phyloP scores from a whole-genome alignment of 768 basidiomycete species.

The Mycena indigotica region DNA sequence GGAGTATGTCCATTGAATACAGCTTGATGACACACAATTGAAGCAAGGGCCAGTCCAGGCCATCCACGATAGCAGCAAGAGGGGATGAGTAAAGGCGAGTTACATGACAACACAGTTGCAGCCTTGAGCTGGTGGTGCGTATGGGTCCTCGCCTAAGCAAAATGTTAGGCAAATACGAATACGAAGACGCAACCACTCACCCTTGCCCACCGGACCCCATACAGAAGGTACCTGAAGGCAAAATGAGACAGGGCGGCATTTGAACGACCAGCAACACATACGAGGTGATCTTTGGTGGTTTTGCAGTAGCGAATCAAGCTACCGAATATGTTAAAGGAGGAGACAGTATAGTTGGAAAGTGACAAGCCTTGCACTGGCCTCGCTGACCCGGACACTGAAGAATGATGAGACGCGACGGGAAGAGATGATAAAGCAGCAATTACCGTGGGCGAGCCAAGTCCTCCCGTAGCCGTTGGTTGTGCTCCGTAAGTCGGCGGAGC shows the following conservation, averaged over 20 bases:
- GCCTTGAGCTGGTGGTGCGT: conserved; percentile 76
- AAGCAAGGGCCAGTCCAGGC: conserved; percentile 20
- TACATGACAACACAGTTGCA: conserved; percentile 77
- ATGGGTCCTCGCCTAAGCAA: conserved; percentile 80
- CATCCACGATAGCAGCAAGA: conserved; percentile 17
- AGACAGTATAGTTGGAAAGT: neutral
- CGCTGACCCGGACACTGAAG: conserved; percentile 72
- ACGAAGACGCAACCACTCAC: neutral
- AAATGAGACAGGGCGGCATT: conserved; percentile 13
- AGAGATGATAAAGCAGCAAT: neutral
- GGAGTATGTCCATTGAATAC: neutral
- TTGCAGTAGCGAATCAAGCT: conserved; percentile 95
- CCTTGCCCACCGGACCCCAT: conserved; percentile 89
- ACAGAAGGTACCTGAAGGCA: conserved; percentile 83
- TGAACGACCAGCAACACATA: conserved; percentile 44
- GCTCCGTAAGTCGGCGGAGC: conserved; percentile 89
- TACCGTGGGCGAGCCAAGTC: conserved; percentile 82
- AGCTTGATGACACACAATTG: conserved; percentile 17
- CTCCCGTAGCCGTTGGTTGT: conserved; percentile 88
- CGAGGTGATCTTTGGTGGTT: conserved; percentile 87
- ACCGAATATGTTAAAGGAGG: conserved; percentile 5
- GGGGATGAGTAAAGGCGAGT: conserved; percentile 23
- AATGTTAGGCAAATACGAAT: neutral
- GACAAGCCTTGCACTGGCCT: conserved; percentile 83
- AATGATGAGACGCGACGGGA: neutral